These are phyloP conservation scores for Dipteronia sinensis DNA, from an alignment of 345 rosid species.

Conservation along the genomic window DNA sequence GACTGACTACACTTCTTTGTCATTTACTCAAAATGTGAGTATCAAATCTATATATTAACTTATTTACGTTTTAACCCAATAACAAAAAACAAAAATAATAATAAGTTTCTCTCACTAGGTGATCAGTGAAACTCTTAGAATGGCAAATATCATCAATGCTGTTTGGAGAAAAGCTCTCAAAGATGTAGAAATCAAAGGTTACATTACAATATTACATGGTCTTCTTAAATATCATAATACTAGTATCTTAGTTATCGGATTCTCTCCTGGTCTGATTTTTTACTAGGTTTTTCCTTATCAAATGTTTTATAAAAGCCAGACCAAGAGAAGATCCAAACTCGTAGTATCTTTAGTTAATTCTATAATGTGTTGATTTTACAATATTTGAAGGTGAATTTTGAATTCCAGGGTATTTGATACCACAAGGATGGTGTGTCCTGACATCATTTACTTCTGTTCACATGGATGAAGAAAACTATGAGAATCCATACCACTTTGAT, in stretches of 20 bases:
- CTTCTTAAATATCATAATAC: not conserved
- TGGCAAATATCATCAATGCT: constrained; percentile 86
- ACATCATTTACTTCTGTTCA: constrained; percentile 87
- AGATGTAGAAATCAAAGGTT: constrained; percentile 88
- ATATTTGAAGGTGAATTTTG: constrained; percentile 18
- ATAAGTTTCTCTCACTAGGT: constrained; percentile 42
- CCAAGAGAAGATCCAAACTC: no score
- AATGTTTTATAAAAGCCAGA: no score
- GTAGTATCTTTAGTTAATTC: no score
- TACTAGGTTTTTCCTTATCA: no score
- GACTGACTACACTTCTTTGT: constrained; percentile 82
- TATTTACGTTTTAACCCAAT: no score
- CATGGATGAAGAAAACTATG: constrained; percentile 80
- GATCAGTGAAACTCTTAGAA: constrained; percentile 86
- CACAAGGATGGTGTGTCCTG: constrained; percentile 92
- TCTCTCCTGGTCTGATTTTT: no score
- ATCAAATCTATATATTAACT: not conserved
- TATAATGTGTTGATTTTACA: not conserved
- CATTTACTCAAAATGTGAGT: constrained; percentile 92
- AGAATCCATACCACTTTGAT: constrained; percentile 74
- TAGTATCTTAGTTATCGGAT: no score
- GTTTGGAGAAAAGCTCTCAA: constrained; percentile 93
- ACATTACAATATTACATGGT: no score
- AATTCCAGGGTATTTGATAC: constrained; percentile 75
- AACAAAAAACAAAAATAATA: not conserved